phyloP scores from a whole-genome alignment of 2,329 filamentous ascomycete genomes.

The Zymoseptoria tritici region DNA sequence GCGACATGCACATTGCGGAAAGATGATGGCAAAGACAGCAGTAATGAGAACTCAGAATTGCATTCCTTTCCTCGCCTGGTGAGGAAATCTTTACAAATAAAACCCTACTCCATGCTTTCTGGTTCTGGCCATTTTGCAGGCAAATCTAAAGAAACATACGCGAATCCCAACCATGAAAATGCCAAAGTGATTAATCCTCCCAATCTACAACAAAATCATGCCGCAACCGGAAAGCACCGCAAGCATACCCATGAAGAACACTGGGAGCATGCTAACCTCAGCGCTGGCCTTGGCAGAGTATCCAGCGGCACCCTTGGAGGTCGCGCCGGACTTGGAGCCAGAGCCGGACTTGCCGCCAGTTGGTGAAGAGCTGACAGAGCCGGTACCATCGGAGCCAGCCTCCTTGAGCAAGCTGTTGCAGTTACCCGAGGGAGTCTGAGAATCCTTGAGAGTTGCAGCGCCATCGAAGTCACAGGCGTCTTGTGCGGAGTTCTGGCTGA shows the following conservation, averaged over 20 bases:
- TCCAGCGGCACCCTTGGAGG: conserved; percentile 19
- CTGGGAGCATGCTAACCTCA: conserved; percentile 19
- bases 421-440: conserved; percentile 38
- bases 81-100: neutral
- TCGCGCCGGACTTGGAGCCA: conserved; percentile 12
- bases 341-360: conserved; percentile 32
- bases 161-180: neutral
- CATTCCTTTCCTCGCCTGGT: neutral
- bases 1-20: no score
- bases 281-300: conserved; percentile 14
- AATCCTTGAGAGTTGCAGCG: conserved; percentile 50
- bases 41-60: neutral
- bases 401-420: conserved; percentile 56
- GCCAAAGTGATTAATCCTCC: neutral
- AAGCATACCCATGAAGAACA: conserved; percentile 20
- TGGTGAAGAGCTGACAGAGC: conserved; percentile 45
- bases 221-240: conserved; percentile 25
- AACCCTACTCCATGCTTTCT: neutral
- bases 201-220: conserved; percentile 27
- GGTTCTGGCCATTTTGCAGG: neutral
- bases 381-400: conserved; percentile 56
- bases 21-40: neutral
- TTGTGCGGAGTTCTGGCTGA: conserved; percentile 43
- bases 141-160: neutral
- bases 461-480: conserved; percentile 66